Conservation (phyloP, 2,329 filamentous ascomycete genomes). For the Fusarium ramigenum region DNA sequence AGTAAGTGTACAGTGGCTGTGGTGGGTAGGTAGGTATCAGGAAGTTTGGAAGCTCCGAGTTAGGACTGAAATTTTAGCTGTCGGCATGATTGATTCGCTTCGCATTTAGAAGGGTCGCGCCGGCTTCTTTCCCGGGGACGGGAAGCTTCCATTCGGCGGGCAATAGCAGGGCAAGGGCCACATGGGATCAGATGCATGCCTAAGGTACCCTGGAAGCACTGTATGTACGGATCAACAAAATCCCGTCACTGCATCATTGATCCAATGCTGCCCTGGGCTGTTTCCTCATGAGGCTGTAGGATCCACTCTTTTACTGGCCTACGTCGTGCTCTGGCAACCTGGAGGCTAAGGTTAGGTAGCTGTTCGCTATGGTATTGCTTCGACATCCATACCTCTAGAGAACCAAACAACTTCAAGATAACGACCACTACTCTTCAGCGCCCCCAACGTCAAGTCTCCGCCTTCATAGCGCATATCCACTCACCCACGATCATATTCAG, state of each 20-base stretch:
- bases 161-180: slow-evolving; percentile 7
- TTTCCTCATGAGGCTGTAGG: background rate
- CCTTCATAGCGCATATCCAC: background rate
- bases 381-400: slow-evolving; percentile 15
- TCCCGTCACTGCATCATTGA: slow-evolving; percentile 29
- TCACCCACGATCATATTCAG: background rate
- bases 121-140: slow-evolving; percentile 36
- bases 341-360: slow-evolving; percentile 36
- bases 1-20: slow-evolving; percentile 33
- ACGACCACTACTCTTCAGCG: slow-evolving; percentile 18
- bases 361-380: slow-evolving; percentile 29
- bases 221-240: slow-evolving; percentile 44
- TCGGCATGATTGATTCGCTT: slow-evolving; percentile 36
- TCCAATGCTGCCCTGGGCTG: slow-evolving; percentile 21
- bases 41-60: slow-evolving; percentile 40
- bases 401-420: slow-evolving; percentile 30
- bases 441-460: background rate
- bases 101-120: slow-evolving; percentile 33
- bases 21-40: slow-evolving; percentile 31
- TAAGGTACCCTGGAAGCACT: background rate
- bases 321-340: slow-evolving; percentile 53
- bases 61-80: slow-evolving; percentile 46
- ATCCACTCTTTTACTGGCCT: slow-evolving; percentile 39
- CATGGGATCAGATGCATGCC: slow-evolving; percentile 5
- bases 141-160: slow-evolving; percentile 30